Percentiles rank a stretch among this genome's conserved stretches.
phyloP scores from a whole-genome alignment of 228 moss, liverwort and hornwort species.

The Sphagnum magellanicum region DNA sequence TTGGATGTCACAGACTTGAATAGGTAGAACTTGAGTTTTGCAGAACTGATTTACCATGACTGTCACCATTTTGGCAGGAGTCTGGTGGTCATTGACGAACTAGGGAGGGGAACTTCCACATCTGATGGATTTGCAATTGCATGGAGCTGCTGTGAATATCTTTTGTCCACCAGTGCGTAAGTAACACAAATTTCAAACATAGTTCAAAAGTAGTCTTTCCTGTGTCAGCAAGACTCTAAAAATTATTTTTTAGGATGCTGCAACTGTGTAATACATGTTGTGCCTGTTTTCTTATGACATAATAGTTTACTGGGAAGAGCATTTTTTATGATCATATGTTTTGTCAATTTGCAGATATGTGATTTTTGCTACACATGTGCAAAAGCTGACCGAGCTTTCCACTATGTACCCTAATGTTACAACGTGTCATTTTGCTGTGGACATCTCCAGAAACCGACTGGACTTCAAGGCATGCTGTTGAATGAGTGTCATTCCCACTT shows the following conservation, averaged over 20 bases:
- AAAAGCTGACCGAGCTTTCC: conserved; percentile 63
- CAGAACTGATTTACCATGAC: too few species aligned
- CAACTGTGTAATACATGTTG: not conserved
- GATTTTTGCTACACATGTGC: conserved; percentile 93
- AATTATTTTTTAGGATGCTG: not conserved
- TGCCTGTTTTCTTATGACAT: not conserved
- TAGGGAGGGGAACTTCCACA: conserved; percentile 87
- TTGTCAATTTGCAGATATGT: conserved; percentile 43
- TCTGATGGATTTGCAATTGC: conserved; percentile 88
- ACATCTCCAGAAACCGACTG: conserved; percentile 47
- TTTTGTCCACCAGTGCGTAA: conserved; percentile 78
- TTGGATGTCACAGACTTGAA: too few species aligned
- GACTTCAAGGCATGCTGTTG: conserved; percentile 60
- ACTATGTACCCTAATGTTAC: conserved; percentile 79
- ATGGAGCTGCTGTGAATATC: conserved; percentile 91
- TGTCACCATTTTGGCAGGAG: conserved; percentile 44
- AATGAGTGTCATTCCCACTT: too few species aligned
- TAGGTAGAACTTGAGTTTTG: too few species aligned
- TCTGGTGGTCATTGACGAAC: conserved; percentile 81
- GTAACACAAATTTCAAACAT: conserved; percentile 1
- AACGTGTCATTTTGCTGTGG: conserved; percentile 65
- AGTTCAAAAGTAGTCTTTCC: not conserved
- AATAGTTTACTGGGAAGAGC: not conserved
- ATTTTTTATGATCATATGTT: not conserved
- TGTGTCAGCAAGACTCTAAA: not conserved